Conservation (phyloP, 2,329 filamentous ascomycete species). For the Exophiala sp. region DNA sequence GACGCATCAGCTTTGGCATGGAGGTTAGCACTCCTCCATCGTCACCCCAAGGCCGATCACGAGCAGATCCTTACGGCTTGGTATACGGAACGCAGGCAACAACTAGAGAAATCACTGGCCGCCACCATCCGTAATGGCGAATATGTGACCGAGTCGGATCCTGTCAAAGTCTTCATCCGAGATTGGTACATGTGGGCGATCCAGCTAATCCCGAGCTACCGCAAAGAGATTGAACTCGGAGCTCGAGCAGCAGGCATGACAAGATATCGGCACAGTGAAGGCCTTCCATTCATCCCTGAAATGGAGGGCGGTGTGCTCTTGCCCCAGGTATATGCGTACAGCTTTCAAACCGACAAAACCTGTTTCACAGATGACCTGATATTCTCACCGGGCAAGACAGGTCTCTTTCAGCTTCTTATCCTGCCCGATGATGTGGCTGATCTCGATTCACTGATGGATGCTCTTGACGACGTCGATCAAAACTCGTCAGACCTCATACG, state of each 20-base stretch:
- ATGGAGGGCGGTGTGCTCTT: conserved; percentile 33
- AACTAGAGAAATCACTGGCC: conserved; percentile 36
- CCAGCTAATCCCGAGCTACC: conserved; percentile 34
- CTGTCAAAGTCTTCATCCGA: conserved; percentile 33
- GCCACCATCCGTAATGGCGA: conserved; percentile 36
- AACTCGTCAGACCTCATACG: conserved; percentile 7
- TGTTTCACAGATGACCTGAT: conserved; percentile 36
- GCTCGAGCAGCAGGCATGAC: conserved; percentile 32
- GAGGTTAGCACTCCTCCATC: conserved; percentile 35
- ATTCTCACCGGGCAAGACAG: conserved; percentile 29
- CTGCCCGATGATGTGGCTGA: conserved; percentile 25
- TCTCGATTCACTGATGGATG: conserved; percentile 5
- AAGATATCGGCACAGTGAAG: conserved; percentile 31
- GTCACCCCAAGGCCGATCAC: conserved; percentile 23
- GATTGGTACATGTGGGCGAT: conserved; percentile 35
- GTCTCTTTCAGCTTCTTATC: conserved; percentile 35
- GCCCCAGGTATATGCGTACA: conserved; percentile 35
- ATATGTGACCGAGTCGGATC: conserved; percentile 33
- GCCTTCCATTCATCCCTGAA: conserved; percentile 35
- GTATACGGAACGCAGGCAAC: conserved; percentile 39
- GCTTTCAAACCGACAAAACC: conserved; percentile 18
- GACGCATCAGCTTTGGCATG: conserved; percentile 39
- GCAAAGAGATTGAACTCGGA: conserved; percentile 32
- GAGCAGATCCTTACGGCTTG: conserved; percentile 32
- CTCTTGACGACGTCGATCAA: conserved; percentile 9